A percentile compares a stretch with the other conserved stretches of the same genome.
These are phyloP conservation scores for Combretum micranthum DNA, from an alignment of 345 rosid genomes.

Conservation along the genomic window DNA sequence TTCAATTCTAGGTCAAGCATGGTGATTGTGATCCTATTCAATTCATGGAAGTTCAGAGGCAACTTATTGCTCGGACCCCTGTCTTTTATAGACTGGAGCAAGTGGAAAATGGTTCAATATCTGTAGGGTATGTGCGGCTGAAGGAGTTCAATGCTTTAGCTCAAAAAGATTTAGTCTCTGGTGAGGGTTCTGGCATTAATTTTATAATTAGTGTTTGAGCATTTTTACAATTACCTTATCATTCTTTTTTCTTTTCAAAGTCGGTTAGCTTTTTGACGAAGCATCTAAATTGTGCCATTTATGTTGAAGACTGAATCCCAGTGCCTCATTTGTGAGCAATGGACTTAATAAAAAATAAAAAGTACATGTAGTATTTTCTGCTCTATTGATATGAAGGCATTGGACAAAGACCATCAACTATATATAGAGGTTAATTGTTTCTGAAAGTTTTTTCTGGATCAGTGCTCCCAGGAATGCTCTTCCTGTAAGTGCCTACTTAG, in stretches of 20 bases:
- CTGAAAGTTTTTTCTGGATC: too few relatives aligned
- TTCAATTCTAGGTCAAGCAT: conserved; percentile 69
- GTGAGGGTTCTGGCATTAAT: conserved; percentile 27
- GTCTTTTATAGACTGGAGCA: conserved; percentile 82
- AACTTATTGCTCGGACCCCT: conserved; percentile 74
- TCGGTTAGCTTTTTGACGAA: neutral
- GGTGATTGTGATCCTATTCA: conserved; percentile 75
- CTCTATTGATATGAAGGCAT: too few relatives aligned
- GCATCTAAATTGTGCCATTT: too few relatives aligned
- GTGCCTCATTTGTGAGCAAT: too few relatives aligned
- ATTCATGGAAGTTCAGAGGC: conserved; percentile 68
- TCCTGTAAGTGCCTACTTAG: too few relatives aligned
- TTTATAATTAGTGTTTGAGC: neutral
- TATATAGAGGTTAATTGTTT: too few relatives aligned
- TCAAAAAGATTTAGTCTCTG: conserved; percentile 80
- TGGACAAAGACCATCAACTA: too few relatives aligned
- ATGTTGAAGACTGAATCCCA: too few relatives aligned
- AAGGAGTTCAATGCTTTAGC: conserved; percentile 97
- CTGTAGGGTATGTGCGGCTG: conserved; percentile 74
- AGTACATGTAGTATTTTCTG: too few relatives aligned
- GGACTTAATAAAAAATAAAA: too few relatives aligned
- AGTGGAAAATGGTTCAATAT: conserved; percentile 45
- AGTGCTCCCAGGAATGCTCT: too few relatives aligned
- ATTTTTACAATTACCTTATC: neutral
- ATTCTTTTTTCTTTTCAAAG: conserved; percentile 5